Percentiles rank a stretch among this genome's conserved stretches.
phyloP scores from a whole-genome alignment of 2,329 filamentous ascomycete genomes.

The Rhinocladiella similis region DNA sequence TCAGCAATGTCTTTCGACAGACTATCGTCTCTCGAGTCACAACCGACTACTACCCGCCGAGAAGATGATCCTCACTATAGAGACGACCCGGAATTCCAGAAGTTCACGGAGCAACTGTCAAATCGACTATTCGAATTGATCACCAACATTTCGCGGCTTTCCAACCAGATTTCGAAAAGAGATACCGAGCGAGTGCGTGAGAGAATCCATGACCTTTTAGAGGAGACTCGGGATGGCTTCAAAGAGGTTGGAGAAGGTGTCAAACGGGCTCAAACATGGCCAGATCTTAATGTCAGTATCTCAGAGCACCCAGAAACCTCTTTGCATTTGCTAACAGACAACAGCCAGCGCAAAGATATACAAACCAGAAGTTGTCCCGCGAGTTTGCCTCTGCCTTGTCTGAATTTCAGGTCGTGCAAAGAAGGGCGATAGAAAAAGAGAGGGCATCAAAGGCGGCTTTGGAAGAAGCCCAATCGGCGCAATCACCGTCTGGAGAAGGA shows the following conservation, averaged over 20 bases:
- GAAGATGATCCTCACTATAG: slow-evolving; percentile 73
- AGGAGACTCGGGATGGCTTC: slow-evolving; percentile 83
- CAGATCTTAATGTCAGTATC: slow-evolving; percentile 70
- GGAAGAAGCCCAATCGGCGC: slow-evolving; percentile 49
- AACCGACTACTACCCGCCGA: slow-evolving; percentile 66
- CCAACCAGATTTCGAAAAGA: slow-evolving; percentile 80
- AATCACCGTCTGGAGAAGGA: slow-evolving; percentile 35
- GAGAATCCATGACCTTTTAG: slow-evolving; percentile 80
- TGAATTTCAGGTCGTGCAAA: slow-evolving; percentile 91
- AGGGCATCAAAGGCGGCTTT: slow-evolving; percentile 81
- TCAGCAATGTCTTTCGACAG: slow-evolving; percentile 84
- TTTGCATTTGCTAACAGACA: slow-evolving; percentile 7
- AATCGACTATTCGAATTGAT: slow-evolving; percentile 87
- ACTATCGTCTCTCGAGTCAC: slow-evolving; percentile 79
- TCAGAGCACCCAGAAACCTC: background rate
- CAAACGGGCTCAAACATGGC: slow-evolving; percentile 88
- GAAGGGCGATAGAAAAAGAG: slow-evolving; percentile 87
- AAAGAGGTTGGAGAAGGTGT: slow-evolving; percentile 90
- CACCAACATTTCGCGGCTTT: slow-evolving; percentile 80
- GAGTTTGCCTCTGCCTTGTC: slow-evolving; percentile 87
- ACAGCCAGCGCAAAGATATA: slow-evolving; percentile 92
- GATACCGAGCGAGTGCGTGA: slow-evolving; percentile 91
- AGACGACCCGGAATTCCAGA: slow-evolving; percentile 90
- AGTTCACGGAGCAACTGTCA: slow-evolving; percentile 77
- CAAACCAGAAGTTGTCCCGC: slow-evolving; percentile 88